Base-by-base conservation (phyloP, 345 rosid species). In the Ceriops tagal region DNA sequence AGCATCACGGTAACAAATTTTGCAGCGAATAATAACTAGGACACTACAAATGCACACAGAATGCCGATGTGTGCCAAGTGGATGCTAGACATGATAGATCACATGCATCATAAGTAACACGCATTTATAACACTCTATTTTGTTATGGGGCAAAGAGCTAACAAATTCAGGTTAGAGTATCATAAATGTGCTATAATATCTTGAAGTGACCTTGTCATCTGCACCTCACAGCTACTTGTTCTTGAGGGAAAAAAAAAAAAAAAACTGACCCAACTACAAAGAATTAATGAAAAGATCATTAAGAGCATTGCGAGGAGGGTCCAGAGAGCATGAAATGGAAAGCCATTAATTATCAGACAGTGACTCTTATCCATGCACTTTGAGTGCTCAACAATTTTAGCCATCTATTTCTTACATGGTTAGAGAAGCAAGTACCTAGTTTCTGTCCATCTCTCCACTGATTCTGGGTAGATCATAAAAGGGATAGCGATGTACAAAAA, bases 401-500 rank as follows among this genome's bases (percentile, higher is more conserved):
- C 18, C 43, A 15, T 61, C 16, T n/a, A 8, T 22, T 21, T 24
- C 31, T 56, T 56, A 10, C 28, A 5, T 46, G 24, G 26, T 13
- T 8, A 19, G 15, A 8, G n/a, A 16, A 9, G 11, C 20, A 31
- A 4, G 51, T n/a, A 32, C 16, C 16, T 20, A 31, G 8, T 49
- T 60, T 71, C 6, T 62, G 39, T 24, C n/a, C 20, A 53, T 20
- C n/a, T 31, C 62, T 55, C 10, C 5, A 56, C 51, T 21, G 34
- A n/a, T 28, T 35, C 32, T 47, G 32, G 32, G 26, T 56, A 24
- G 43, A 49, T 39, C 30, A 53, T 43, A 20, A 43, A 39, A 66
- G 26, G 22, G 61, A 57, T 21, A 53, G 39, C 22, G 73, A 76
- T 65, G 72, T 71, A 56, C 11, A 53, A 62, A 31, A 69, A 75